Conservation (phyloP, 148 eudicot species). For the Amaranthus hypochondriacus region DNA sequence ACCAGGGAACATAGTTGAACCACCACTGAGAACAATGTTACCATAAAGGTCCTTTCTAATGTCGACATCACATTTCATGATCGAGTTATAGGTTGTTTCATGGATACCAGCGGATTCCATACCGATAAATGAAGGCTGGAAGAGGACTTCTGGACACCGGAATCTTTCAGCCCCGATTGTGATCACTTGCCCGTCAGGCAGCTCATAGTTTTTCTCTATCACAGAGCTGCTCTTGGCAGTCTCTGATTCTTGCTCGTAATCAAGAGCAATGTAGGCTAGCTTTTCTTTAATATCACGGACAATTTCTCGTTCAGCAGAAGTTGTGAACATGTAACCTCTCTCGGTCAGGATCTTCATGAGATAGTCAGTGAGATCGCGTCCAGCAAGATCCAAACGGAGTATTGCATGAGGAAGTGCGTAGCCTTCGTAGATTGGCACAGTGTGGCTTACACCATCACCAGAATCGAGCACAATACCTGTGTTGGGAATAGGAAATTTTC, state of each 20-base stretch:
- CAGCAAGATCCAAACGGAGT: slow-evolving; percentile 32
- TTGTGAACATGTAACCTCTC: slow-evolving; percentile 37
- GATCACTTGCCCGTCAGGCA: slow-evolving; percentile 34
- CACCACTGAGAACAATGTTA: slow-evolving; percentile 37
- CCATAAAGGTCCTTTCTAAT: slow-evolving; percentile 30
- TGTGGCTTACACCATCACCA: slow-evolving; percentile 36
- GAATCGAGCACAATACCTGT: slow-evolving; percentile 37
- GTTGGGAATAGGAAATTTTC: not conserved
- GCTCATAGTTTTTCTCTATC: slow-evolving; percentile 30
- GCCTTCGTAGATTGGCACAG: slow-evolving; percentile 36
- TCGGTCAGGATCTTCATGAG: slow-evolving; percentile 33
- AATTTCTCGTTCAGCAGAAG: slow-evolving; percentile 33
- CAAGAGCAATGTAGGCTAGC: slow-evolving; percentile 33
- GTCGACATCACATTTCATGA: slow-evolving; percentile 32
- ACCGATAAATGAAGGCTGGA: slow-evolving; percentile 28
- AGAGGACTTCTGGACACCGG: slow-evolving; percentile 35
- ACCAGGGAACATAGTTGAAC: slow-evolving; percentile 36
- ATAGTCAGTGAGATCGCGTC: slow-evolving; percentile 33
- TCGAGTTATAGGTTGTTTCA: slow-evolving; percentile 32
- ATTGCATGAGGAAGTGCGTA: slow-evolving; percentile 33
- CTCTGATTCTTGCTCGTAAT: slow-evolving; percentile 31
- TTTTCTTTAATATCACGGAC: slow-evolving; percentile 34
- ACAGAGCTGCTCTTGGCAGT: slow-evolving; percentile 31
- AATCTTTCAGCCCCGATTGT: slow-evolving; percentile 31
- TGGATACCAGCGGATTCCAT: slow-evolving; percentile 28